Evolutionary conservation across 2,329 filamentous ascomycete species (phyloP), one percentile per base, ranked within the genome.

Genomic region (Calycina herbarum): DNA sequence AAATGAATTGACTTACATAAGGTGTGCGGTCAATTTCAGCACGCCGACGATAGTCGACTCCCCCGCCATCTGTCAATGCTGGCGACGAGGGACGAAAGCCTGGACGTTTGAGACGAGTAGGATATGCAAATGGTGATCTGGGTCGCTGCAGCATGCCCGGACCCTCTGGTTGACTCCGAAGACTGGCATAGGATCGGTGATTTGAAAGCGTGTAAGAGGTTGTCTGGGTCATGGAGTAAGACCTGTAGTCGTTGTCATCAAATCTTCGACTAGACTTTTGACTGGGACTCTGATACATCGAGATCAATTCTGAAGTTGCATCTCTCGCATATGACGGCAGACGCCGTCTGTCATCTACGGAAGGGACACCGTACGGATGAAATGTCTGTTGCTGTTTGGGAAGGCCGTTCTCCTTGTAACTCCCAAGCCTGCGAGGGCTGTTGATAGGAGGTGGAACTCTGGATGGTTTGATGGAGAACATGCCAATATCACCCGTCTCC

Each of bases 401-500:
- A 20, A 61, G 58, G 24, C 64, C 70, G 62, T 64, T 67, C 15
- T 72, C 67, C 35, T 65, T 68, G 40, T 68, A 66, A 42, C 57
- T 65, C 29, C 58, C 65, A 29, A 62, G 57, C 60, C 70, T 71
- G 59, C 71, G 70, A 65, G 71, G 69, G 29, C 65, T 72, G 48
- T 68, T 71, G 40, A 66, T 57, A 40, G 68, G 61, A 45, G 69
- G 70, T 24, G 74, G 71, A 59, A 75, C 64, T 35, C 75, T 73
- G 54, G 76, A 73, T 7, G 82, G 78, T 58, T 78, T 81, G 69
- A 86, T 85, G 61, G 83, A 86, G 74, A 88, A 88, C 60, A 84
- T 76, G 4, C 85, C 86, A 69, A 87, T 86, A 69, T 89, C 85
- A n/a, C 86, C 86, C 8, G 86, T 87, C 72, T 89, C 87, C 0